phyloP scores from a whole-genome alignment of 129 eudicot species.

The Flaveria linearis region DNA sequence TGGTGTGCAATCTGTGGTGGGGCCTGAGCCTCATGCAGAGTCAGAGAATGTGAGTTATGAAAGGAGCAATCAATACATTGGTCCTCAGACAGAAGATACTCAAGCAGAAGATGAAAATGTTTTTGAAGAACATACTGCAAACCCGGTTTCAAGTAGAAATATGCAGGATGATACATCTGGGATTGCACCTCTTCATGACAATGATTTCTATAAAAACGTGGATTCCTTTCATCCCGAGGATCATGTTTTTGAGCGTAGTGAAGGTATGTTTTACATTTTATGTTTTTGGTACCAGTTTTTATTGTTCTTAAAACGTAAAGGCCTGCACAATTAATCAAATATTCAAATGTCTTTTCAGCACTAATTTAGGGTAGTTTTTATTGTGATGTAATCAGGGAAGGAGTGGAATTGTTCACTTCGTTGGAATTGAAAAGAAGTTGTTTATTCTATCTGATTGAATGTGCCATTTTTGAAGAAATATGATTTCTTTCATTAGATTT shows the following conservation, averaged over 20 bases:
- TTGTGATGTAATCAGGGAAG: not conserved
- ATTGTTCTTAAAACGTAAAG: not conserved
- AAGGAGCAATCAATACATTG: conserved; percentile 36
- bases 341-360: not conserved
- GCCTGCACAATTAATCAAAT: not conserved
- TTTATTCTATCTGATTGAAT: not conserved
- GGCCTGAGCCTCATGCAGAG: conserved; percentile 43
- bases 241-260: conserved; percentile 51
- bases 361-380: not conserved
- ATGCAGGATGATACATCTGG: conserved; percentile 52
- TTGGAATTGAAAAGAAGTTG: not conserved
- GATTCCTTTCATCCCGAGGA: conserved; percentile 53
- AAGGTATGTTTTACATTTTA: conserved; percentile 47
- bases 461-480: not conserved
- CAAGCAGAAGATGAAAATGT: conserved; percentile 50
- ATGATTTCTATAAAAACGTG: conserved; percentile 46
- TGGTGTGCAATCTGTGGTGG: conserved; percentile 29
- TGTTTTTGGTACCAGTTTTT: not conserved
- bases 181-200: conserved; percentile 47
- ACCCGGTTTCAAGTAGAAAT: conserved; percentile 48
- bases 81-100: conserved; percentile 52
- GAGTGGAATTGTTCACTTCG: not conserved
- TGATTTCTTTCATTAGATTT: not conserved
- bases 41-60: conserved; percentile 56
- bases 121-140: conserved; percentile 44